Percentiles rank a stretch among this genome's conserved stretches.
phyloP scores from a whole-genome alignment of 2,329 filamentous ascomycete species.

The Alternaria sp. region DNA sequence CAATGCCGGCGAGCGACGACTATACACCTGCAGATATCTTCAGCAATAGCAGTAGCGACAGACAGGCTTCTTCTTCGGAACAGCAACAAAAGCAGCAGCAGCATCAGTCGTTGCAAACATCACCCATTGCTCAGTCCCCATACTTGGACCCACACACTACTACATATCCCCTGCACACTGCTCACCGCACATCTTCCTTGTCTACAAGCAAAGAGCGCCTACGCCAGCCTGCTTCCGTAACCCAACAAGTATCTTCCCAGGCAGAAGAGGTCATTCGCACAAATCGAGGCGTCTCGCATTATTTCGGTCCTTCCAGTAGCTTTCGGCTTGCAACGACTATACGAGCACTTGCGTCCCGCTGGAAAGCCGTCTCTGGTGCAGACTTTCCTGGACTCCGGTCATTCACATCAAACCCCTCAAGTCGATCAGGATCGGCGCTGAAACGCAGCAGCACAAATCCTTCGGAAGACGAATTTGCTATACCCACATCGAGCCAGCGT shows the following conservation, averaged over 20 bases:
- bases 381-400: slow-evolving; percentile 17
- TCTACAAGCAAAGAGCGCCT: slow-evolving; percentile 13
- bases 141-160: neutral
- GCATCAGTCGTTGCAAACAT: slow-evolving; percentile 15
- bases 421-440: slow-evolving; percentile 14
- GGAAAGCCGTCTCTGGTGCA: slow-evolving; percentile 25
- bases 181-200: slow-evolving; percentile 15
- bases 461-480: slow-evolving; percentile 32
- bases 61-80: slow-evolving; percentile 1
- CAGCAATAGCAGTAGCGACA: slow-evolving; percentile 17
- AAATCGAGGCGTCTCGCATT: slow-evolving; percentile 32
- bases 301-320: slow-evolving; percentile 41
- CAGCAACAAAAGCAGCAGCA: slow-evolving; percentile 12
- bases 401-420: slow-evolving; percentile 16
- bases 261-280: slow-evolving; percentile 31
- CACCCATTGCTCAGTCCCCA: slow-evolving; percentile 8
- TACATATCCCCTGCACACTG: slow-evolving; percentile 14
- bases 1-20: slow-evolving; percentile 47
- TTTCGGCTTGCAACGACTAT: slow-evolving; percentile 38
- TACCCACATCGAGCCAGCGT: slow-evolving; percentile 9
- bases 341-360: slow-evolving; percentile 31
- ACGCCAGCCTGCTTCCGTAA: slow-evolving; percentile 27
- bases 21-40: slow-evolving; percentile 41
- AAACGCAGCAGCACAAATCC: slow-evolving; percentile 25
- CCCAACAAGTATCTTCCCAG: slow-evolving; percentile 19